Evolutionary conservation across 768 basidiomycete genomes (phyloP), one percentile per base, ranked within the genome.

Genomic region (Melanogaster broomeanus): DNA sequence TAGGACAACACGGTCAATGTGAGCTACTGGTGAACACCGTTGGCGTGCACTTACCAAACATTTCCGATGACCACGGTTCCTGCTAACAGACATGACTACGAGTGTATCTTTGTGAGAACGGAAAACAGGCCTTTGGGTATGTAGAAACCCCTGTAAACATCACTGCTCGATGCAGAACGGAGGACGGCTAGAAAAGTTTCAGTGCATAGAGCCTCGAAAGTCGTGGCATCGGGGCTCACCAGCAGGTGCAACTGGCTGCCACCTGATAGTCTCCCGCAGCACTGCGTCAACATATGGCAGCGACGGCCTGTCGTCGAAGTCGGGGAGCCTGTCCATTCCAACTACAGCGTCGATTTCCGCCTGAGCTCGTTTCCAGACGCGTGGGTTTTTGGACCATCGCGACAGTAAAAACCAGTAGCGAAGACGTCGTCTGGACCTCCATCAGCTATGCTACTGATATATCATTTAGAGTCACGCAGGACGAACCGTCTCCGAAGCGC

Each of bases 71-170:
- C 24, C 9, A 42, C 51, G 3, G 60, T 42, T 3, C 60, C 60
- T 61, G 33, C 27, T 0, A 3, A 48, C 44, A 0, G 35, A n/a
- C n/a, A 9, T 48, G 13, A 27, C 30, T 13, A 15, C 19, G 22
- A 33, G 25, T 4, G 19, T 3, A 19, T 21, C 1, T 28, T 41
- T 3, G 15, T 27, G 16, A 28, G 31, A 13, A 27, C 18, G 9
- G 25, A 1, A 3, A 3, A 37, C 15, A 45, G 45, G 53, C 82
- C 82, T 53, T 73, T 72, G 1, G 82, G 82, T 39, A 84, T 84
- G 11, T 77, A 63, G 51, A 78, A 78, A 18, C 74, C 72, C 19
- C 68, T 61, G 56, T 77, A 78, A 12, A 68, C 52, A 42, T 78
- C 77, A 49, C 74, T 73, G 30, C 61, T 54, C 0, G 70, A 72